These are phyloP conservation scores for Articulospora tetracladia DNA, from an alignment of 495 filamentous ascomycete species.

Conservation along the genomic window DNA sequence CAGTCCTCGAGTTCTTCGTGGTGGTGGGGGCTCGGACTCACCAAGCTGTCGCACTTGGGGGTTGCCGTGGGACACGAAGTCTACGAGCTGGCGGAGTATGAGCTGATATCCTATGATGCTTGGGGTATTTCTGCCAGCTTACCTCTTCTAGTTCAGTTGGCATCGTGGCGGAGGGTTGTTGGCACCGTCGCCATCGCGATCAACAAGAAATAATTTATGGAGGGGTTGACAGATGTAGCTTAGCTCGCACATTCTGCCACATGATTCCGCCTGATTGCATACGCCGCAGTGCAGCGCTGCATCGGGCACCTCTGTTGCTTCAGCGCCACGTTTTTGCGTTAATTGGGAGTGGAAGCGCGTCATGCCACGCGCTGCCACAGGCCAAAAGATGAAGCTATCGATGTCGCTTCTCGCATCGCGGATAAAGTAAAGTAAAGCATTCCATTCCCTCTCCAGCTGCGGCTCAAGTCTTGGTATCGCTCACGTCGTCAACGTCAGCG, in stretches of 20 bases:
- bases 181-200: neutral
- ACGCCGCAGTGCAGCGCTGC: too few relatives aligned
- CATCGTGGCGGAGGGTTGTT: slow-evolving; percentile 43
- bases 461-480: too few relatives aligned
- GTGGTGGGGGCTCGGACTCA: slow-evolving; percentile 31
- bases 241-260: neutral
- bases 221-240: neutral
- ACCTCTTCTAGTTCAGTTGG: slow-evolving; percentile 83
- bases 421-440: too few relatives aligned
- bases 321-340: too few relatives aligned
- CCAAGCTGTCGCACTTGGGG: slow-evolving; percentile 76
- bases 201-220: slow-evolving; percentile 3
- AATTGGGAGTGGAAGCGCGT: too few relatives aligned
- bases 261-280: too few relatives aligned
- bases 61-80: slow-evolving; percentile 87
- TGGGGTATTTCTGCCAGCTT: slow-evolving; percentile 10
- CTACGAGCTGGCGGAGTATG: slow-evolving; percentile 63
- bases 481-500: too few relatives aligned
- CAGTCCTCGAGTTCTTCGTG: neutral
- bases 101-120: neutral
- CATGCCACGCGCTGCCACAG: neutral
- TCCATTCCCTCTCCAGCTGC: too few relatives aligned
- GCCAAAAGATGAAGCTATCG: too few relatives aligned
- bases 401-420: too few relatives aligned
- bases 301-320: neutral